Evolutionary conservation across 78 protist genomes (phyloP).

Genomic region (Dictyostelium discoideum): dicty_2.7 NC_007091.3:3841501-3842000

Average conservation of each 20-base stretch:
- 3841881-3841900: background rate
- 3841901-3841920: conserved; percentile 40
- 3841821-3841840: conserved; percentile 41
- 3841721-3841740: conserved; percentile 31
- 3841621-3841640: conserved; percentile 37
- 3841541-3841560: conserved; percentile 45
- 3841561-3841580: conserved; percentile 1
- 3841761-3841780: conserved; percentile 8
- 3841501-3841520: conserved; percentile 19
- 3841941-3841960: conserved; percentile 50
- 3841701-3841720: conserved; percentile 27
- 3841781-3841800: conserved; percentile 54
- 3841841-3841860: conserved; percentile 32
- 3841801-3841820: conserved; percentile 77
- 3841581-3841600: conserved; percentile 6
- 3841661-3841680: conserved; percentile 39
- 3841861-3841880: conserved; percentile 32
- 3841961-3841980: background rate
- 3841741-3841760: conserved; percentile 32
- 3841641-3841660: conserved; percentile 11
- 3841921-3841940: conserved; percentile 35
- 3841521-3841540: conserved; percentile 62
- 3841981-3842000: conserved; percentile 11
- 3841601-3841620: background rate
- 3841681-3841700: conserved; percentile 55